Conservation (phyloP, 176 grass and related monocot genomes). For the Dendrocalamus sinicus region DNA sequence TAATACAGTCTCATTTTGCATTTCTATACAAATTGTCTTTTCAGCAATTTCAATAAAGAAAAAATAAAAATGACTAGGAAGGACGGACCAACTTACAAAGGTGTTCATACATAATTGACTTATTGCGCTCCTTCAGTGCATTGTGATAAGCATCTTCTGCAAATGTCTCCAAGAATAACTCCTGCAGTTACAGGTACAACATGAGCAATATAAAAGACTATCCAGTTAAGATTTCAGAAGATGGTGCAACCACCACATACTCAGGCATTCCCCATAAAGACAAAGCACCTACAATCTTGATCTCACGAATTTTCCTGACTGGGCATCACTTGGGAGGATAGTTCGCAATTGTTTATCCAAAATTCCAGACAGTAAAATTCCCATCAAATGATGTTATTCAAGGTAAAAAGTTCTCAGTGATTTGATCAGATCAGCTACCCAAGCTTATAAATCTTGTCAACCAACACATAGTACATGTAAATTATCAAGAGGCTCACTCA, state of each 20-base stretch:
- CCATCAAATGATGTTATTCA: not conserved
- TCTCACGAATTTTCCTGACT: not conserved
- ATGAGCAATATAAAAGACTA: slow-evolving; percentile 13
- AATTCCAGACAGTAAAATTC: not conserved
- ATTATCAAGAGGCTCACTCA: not conserved
- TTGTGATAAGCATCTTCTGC: slow-evolving; percentile 58
- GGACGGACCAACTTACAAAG: slow-evolving; percentile 64
- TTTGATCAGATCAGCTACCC: not conserved
- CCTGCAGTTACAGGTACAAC: slow-evolving; percentile 54
- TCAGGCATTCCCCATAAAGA: not conserved
- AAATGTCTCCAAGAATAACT: slow-evolving; percentile 88
- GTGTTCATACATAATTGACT: slow-evolving; percentile 69
- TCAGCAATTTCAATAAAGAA: slow-evolving; percentile 9
- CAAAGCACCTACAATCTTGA: not conserved
- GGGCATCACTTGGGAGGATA: slow-evolving; percentile 2
- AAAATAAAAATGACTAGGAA: not conserved
- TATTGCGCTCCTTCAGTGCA: slow-evolving; percentile 66
- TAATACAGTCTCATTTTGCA: not conserved
- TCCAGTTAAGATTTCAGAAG: slow-evolving; percentile 9
- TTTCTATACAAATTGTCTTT: not conserved
- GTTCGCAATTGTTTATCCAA: not conserved
- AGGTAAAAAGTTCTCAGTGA: not conserved
- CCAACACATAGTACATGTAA: not conserved
- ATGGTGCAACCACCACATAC: not conserved
- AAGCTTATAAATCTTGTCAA: not conserved